Percentiles rank a stretch among this genome's conserved stretches.
phyloP scores from a whole-genome alignment of 148 eudicot genomes.

The Cornus kousa region DNA sequence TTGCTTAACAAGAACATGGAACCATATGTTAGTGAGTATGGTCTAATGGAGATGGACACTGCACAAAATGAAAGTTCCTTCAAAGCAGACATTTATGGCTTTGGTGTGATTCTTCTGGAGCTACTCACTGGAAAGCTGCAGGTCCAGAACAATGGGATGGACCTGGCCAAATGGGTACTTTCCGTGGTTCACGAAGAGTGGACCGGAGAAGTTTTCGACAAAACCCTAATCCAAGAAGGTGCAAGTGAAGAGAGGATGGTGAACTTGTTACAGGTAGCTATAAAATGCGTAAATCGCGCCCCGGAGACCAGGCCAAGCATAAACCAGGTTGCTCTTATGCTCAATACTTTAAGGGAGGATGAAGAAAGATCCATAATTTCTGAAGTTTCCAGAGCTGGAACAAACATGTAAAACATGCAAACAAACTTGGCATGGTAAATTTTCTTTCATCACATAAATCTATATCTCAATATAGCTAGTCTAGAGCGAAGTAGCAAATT shows the following conservation, averaged over 20 bases:
- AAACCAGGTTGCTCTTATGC: constrained; percentile 36
- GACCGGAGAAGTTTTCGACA: constrained; percentile 58
- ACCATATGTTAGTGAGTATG: constrained; percentile 44
- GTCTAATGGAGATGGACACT: constrained; percentile 23
- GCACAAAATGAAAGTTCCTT: constrained; percentile 8
- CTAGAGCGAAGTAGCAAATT: too few relatives aligned
- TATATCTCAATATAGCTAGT: neutral
- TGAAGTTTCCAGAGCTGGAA: neutral
- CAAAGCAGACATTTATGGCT: constrained; percentile 32
- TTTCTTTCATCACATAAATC: neutral
- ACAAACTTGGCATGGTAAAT: neutral
- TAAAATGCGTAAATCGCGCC: constrained; percentile 34
- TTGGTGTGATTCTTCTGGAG: constrained; percentile 48
- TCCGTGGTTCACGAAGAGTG: constrained; percentile 48
- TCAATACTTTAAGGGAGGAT: constrained; percentile 34
- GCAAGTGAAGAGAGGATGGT: constrained; percentile 53
- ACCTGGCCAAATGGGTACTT: constrained; percentile 41
- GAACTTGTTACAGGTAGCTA: constrained; percentile 38
- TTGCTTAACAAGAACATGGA: constrained; percentile 43
- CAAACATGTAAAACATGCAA: neutral
- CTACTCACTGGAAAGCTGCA: constrained; percentile 35
- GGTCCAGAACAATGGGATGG: constrained; percentile 31
- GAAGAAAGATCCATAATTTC: constrained; percentile 43
- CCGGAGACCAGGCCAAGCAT: constrained; percentile 38
- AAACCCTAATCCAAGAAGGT: constrained; percentile 31